Base-by-base conservation (phyloP, 805 yeast genomes). In the Spathaspora passalidarum region DNA sequence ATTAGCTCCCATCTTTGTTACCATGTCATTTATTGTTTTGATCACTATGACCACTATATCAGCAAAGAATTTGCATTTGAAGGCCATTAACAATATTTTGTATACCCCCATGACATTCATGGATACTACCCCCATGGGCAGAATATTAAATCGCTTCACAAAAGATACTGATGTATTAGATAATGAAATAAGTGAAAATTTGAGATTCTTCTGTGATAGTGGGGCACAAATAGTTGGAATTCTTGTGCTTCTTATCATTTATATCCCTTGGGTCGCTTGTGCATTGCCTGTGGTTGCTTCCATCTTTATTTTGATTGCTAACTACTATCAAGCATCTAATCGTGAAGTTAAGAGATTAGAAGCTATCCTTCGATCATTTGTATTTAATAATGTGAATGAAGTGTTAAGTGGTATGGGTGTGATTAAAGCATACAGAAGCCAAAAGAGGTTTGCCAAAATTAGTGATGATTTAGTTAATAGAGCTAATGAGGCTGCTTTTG, bases 81-180 rank as follows among this genome's bases (percentile, higher is more conserved):
- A 52, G 42, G 90, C 92, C 0, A 72, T 82, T 44, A 64, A 70
- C 37, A 73, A 69, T 29, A 67, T 88, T 7, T 64, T 88, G 49
- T 81, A 80, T 47, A 80, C 90, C 1, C 92, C 94, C 32, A 86
- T 86, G 89, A 64, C 81, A 1, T 88, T 79, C 60, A 73, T 87
- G 62, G 96, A 88, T 57, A 79, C 87, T 10, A 84, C 92, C 0
- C 96, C 96, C n/a, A 73, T 86, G 70, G 96, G 96, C 1, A 73
- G 96, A 49, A 81, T 88, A 46, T 65, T 88, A 56, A 88, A 87
- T 65, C 71, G 96, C 53, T 88, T 88, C 63, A 86, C 95, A 3
- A 86, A 86, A 56, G 96, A 88, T 62, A 84, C 90, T 0, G 94
- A 88, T 57, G 79, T 80, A 2, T 64, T 86, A 58, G 95, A 88